Percentiles rank a stretch among this genome's conserved stretches.
These are phyloP conservation scores for Malania oleifera DNA, from an alignment of 164 flowering plant genomes.

Conservation along the genomic window DNA sequence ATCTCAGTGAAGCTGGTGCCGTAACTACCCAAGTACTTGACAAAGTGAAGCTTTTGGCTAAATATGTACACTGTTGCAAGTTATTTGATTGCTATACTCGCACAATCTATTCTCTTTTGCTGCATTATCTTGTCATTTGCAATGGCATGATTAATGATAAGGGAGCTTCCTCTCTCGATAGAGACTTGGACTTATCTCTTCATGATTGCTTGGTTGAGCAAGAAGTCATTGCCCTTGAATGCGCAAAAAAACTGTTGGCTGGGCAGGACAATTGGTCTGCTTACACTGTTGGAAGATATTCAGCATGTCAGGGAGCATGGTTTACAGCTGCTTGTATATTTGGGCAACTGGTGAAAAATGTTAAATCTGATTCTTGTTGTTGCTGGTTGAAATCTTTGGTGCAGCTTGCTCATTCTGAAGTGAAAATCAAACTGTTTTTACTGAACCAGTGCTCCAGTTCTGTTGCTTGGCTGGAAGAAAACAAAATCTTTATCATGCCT, in stretches of 20 bases:
- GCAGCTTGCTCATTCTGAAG: neutral
- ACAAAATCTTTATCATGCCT: neutral
- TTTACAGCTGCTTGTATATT: neutral
- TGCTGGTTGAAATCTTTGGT: neutral
- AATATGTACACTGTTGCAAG: neutral
- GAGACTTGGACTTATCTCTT: neutral
- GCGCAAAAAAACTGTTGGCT: neutral
- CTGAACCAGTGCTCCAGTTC: neutral
- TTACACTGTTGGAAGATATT: neutral
- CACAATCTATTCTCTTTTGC: neutral
- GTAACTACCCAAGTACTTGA: neutral
- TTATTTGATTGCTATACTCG: slow-evolving; percentile 2
- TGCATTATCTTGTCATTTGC: neutral
- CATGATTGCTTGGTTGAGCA: neutral
- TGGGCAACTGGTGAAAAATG: neutral
- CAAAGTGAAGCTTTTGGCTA: neutral
- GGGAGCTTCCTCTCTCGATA: neutral
- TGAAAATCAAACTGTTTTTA: neutral
- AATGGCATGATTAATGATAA: neutral
- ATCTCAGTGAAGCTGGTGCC: neutral
- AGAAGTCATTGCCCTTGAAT: neutral
- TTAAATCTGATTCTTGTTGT: neutral
- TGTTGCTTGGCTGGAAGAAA: neutral
- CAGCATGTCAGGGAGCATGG: slow-evolving; percentile 1
- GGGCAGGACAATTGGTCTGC: neutral